These are phyloP conservation scores for Betula pendula DNA, from an alignment of 306 rosid genomes.

Conservation along the genomic window DNA sequence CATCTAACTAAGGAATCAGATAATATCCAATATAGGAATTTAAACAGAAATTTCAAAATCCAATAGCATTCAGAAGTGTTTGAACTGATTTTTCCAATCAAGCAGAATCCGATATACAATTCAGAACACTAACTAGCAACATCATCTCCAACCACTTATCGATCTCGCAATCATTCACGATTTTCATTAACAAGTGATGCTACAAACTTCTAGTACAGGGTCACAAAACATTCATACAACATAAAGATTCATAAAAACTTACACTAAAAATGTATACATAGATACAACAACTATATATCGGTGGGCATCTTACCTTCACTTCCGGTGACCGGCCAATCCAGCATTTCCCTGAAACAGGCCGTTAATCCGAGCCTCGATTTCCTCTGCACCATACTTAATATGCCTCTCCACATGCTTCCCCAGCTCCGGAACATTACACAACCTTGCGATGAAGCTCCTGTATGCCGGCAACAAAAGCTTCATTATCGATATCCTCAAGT, in stretches of 20 bases:
- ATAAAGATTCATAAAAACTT: conserved; percentile 33
- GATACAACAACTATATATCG: conserved; percentile 29
- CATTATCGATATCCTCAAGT: conserved; percentile 55
- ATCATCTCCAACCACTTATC: not conserved
- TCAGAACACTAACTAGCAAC: not conserved
- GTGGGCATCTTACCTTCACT: conserved; percentile 41
- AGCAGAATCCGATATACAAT: not conserved
- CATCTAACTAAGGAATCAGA: not conserved
- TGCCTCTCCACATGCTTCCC: conserved; percentile 61
- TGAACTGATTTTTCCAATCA: no score
- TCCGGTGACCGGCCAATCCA: conserved; percentile 64
- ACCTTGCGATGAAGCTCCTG: conserved; percentile 62
- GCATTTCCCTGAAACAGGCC: conserved; percentile 58
- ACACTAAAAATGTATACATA: conserved; percentile 33
- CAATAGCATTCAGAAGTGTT: no score
- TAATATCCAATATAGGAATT: not conserved
- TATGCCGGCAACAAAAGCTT: conserved; percentile 69
- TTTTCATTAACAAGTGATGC: conserved; percentile 4
- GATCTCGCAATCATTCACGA: not conserved
- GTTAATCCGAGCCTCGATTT: conserved; percentile 50
- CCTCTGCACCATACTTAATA: conserved; percentile 57
- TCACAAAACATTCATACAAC: conserved; percentile 22
- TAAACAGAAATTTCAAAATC: not conserved
- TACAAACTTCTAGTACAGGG: conserved; percentile 28
- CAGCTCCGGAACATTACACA: conserved; percentile 50